phyloP scores from a whole-genome alignment of 495 filamentous ascomycete species.

The Hyaloscypha variabilis region DNA sequence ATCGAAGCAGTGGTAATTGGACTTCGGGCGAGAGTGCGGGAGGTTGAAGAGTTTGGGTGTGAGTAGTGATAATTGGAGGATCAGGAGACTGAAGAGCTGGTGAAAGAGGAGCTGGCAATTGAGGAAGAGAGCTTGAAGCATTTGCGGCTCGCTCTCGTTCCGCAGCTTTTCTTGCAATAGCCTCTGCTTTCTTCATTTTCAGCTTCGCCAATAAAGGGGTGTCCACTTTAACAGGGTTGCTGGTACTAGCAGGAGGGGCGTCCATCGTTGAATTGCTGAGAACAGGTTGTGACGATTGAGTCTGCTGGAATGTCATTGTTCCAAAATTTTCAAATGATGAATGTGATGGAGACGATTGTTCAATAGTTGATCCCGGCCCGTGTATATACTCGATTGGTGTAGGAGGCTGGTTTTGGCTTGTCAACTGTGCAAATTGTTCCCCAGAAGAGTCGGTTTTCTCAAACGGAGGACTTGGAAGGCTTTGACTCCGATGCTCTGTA shows the following conservation, averaged over 20 bases:
- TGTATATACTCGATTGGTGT: neutral
- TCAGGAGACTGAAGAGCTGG: neutral
- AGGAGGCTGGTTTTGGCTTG: neutral
- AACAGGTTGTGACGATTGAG: neutral
- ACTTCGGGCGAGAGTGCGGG: neutral
- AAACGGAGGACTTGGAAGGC: constrained; percentile 18
- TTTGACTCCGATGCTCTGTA: neutral
- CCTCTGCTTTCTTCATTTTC: neutral
- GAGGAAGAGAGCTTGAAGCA: constrained; percentile 1
- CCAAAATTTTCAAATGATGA: neutral
- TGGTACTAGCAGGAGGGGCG: neutral
- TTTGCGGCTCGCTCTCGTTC: neutral
- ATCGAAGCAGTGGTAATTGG: neutral
- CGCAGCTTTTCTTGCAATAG: neutral
- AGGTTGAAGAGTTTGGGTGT: neutral
- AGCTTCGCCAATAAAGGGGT: neutral
- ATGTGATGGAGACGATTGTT: neutral
- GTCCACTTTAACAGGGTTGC: neutral
- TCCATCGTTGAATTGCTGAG: neutral
- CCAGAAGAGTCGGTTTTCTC: neutral
- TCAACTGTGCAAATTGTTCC: constrained; percentile 6
- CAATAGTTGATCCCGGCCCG: neutral
- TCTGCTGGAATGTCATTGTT: neutral
- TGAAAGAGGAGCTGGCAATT: neutral
- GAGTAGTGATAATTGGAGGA: too few species aligned